Evolutionary conservation across 2,329 filamentous ascomycete species (phyloP).

Genomic region (Penicillium concentricum): DNA sequence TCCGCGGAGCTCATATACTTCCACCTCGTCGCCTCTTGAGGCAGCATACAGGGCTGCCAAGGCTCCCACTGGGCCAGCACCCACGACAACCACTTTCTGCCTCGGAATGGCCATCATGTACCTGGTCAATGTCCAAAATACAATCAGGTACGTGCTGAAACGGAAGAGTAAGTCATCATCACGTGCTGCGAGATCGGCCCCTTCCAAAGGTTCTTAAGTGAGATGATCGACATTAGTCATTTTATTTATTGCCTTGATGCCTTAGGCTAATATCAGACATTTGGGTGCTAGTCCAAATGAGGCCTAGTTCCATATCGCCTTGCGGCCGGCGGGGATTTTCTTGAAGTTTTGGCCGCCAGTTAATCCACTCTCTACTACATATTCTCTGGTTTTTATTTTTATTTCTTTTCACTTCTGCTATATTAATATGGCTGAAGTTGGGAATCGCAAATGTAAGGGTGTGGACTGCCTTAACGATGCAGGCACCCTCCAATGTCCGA

Average conservation of each 20-base stretch:
- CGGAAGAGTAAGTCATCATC: neutral
- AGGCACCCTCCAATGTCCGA: conserved; percentile 85
- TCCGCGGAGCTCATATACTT: conserved; percentile 88
- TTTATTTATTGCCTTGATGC: neutral
- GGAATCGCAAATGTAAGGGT: conserved; percentile 64
- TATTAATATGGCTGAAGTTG: conserved; percentile 26
- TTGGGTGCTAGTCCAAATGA: neutral
- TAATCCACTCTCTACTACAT: neutral
- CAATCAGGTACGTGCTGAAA: neutral
- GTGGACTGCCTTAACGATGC: conserved; percentile 84
- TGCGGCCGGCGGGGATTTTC: conserved; percentile 8
- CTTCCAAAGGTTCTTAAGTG: conserved; percentile 2
- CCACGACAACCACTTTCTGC: conserved; percentile 79
- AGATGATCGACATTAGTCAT: conserved; percentile 10
- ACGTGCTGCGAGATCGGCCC: conserved; percentile 20
- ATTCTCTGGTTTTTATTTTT: neutral
- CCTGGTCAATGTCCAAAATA: neutral
- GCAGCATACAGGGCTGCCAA: conserved; percentile 92
- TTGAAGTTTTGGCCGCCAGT: conserved; percentile 1
- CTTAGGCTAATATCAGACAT: neutral
- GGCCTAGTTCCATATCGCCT: neutral
- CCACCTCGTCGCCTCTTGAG: conserved; percentile 80
- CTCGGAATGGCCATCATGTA: conserved; percentile 21
- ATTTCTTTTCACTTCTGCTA: neutral
- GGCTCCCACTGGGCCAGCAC: conserved; percentile 89